Base-by-base conservation (phyloP, 2,329 filamentous ascomycete genomes). In the Helotiales sp. region DNA sequence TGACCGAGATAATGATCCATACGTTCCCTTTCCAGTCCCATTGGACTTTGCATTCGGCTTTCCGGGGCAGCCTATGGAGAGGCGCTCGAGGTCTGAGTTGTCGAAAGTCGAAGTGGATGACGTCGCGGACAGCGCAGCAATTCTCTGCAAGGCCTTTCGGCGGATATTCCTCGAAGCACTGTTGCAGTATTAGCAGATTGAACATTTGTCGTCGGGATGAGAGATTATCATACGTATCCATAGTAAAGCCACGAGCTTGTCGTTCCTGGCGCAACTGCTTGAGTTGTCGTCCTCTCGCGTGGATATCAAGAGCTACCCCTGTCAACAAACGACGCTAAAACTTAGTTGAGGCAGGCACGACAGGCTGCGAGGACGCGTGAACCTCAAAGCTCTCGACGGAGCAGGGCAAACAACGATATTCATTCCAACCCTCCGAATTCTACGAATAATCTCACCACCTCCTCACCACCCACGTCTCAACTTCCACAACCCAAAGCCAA, bases 81-180 rank as follows among this genome's bases (percentile, higher is more conserved):
- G 79, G 67, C 84, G 83, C 70, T 89, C 87, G 63, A 91, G 83
- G 70, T 90, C 88, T 59, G 87, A 88, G 76, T 84, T 83, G 74
- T 90, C 87, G 72, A 87, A 87, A 1, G 85, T 81, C 13, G 83
- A 80, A 52, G 81, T 78, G 20, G 86, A 80, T 76, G 81, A 85
- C 49, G 83, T 81, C 30, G 87, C 86, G 15, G 88, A 89, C 63
- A 91, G 82, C 54, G 84, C 82, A 49, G 88, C 88, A 71, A 91
- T 89, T 80, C 88, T 89, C 78, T 89, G 82, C 65, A 91, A 81
- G 71, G 88, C 88, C 76, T 83, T 83, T 70, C 85, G 86, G 76
- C 88, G 87, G 69, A 90, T 84, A 73, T 87, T 82, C 76, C 84
- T 83, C 70, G 83, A 80, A 79, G 69, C 52, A 64, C 75, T 77